Conservation (phyloP, 129 eudicot genomes). For the Logfia minima region DNA sequence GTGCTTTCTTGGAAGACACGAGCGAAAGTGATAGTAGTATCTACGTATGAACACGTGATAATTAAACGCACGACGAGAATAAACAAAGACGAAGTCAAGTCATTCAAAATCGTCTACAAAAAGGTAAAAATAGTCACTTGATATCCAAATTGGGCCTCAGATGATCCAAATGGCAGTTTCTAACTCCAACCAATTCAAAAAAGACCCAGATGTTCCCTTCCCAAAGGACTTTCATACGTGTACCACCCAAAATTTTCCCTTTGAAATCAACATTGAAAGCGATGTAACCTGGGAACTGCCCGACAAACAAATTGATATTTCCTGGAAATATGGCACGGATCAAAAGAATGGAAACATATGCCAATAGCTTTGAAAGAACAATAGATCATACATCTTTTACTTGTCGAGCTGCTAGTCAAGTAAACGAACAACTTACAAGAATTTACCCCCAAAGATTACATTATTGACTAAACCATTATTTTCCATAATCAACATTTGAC, state of each 20-base stretch:
- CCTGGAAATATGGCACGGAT: background rate
- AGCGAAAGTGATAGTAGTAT: background rate
- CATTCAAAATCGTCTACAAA: constrained; percentile 16
- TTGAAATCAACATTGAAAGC: background rate
- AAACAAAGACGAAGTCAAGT: constrained; percentile 16
- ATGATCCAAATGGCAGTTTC: background rate
- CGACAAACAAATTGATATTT: constrained; percentile 3
- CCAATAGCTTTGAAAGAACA: background rate
- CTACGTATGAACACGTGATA: background rate
- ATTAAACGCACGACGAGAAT: background rate
- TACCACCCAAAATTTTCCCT: constrained; percentile 13
- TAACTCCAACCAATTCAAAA: background rate
- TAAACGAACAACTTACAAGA: background rate
- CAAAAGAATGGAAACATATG: background rate
- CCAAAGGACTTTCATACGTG: constrained; percentile 13
- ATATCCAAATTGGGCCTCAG: constrained; percentile 5
- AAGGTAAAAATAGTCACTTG: constrained; percentile 7
- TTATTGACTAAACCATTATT: background rate
- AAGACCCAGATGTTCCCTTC: constrained; percentile 11
- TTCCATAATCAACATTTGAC: background rate
- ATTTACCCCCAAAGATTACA: background rate
- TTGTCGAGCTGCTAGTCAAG: background rate
- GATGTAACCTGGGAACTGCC: background rate
- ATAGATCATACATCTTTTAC: background rate
- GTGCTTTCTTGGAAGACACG: constrained; percentile 32